phyloP scores from a whole-genome alignment of 2,329 filamentous ascomycete genomes.

The Trichoderma sp. region DNA sequence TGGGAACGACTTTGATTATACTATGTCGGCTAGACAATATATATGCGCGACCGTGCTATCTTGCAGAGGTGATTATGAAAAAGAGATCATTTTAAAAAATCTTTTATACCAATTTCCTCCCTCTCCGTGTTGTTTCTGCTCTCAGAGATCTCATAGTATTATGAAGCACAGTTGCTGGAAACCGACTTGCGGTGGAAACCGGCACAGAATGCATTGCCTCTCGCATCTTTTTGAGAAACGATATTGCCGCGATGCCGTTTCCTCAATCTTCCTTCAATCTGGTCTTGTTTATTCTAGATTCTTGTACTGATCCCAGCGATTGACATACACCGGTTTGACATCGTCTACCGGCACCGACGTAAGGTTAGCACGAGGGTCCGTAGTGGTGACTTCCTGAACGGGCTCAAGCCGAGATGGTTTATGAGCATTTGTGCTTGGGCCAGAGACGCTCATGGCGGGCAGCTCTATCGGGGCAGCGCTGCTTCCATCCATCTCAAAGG shows the following conservation, averaged over 20 bases:
- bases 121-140: background rate
- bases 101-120: background rate
- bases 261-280: background rate
- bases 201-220: background rate
- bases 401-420: conserved; percentile 17
- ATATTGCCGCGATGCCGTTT: background rate
- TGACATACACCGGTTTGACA: conserved; percentile 41
- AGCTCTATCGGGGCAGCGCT: conserved; percentile 41
- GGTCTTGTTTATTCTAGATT: background rate
- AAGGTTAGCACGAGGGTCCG: conserved; percentile 44
- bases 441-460: conserved; percentile 35
- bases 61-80: background rate
- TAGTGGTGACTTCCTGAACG: conserved; percentile 29
- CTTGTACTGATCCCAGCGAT: conserved; percentile 45
- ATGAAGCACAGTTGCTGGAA: background rate
- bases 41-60: background rate
- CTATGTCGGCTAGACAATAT: background rate
- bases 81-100: background rate
- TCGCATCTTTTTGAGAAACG: background rate
- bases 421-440: conserved; percentile 6
- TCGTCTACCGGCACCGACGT: conserved; percentile 39
- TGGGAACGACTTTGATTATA: conserved; percentile 28
- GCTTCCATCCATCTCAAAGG: conserved; percentile 47
- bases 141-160: background rate
- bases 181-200: background rate